A percentile compares a stretch with the other conserved stretches of the same genome.
phyloP scores from a whole-genome alignment of 768 basidiomycete genomes.

The Hypholoma sublateritium region DNA sequence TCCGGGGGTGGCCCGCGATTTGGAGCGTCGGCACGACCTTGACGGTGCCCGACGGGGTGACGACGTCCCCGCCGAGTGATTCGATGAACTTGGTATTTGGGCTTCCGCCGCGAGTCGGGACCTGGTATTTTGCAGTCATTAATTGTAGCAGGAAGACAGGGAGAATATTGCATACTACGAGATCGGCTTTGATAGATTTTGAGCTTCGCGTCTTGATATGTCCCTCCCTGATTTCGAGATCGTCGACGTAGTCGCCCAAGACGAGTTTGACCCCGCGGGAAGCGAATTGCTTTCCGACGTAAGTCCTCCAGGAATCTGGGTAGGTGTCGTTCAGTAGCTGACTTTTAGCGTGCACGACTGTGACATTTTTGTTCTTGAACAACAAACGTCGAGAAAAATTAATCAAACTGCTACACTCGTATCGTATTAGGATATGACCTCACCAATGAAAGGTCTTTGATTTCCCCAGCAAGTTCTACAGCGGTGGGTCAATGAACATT shows the following conservation, averaged over 20 bases:
- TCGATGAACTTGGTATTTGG: constrained; percentile 51
- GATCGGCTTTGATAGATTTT: constrained; percentile 47
- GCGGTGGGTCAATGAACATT: neutral
- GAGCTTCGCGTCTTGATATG: constrained; percentile 51
- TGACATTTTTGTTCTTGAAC: constrained; percentile 44
- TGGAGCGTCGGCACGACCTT: constrained; percentile 61
- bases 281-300: constrained; percentile 39
- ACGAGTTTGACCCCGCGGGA: constrained; percentile 49
- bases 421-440: constrained; percentile 12
- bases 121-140: constrained; percentile 16
- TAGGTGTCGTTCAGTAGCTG: constrained; percentile 57
- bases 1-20: constrained; percentile 43
- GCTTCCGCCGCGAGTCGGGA: constrained; percentile 37
- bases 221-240: constrained; percentile 34
- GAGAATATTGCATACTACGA: constrained; percentile 45
- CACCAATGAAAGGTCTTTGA: constrained; percentile 40
- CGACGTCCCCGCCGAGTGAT: constrained; percentile 38
- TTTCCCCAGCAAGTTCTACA: constrained; percentile 41
- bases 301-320: constrained; percentile 51
- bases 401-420: neutral
- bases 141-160: neutral
- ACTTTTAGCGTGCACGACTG: constrained; percentile 56
- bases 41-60: constrained; percentile 40
- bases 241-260: constrained; percentile 53
- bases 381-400: constrained; percentile 22